phyloP scores from a whole-genome alignment of 2,329 filamentous ascomycete species.

The Ophiocordyceps robertsii region DNA sequence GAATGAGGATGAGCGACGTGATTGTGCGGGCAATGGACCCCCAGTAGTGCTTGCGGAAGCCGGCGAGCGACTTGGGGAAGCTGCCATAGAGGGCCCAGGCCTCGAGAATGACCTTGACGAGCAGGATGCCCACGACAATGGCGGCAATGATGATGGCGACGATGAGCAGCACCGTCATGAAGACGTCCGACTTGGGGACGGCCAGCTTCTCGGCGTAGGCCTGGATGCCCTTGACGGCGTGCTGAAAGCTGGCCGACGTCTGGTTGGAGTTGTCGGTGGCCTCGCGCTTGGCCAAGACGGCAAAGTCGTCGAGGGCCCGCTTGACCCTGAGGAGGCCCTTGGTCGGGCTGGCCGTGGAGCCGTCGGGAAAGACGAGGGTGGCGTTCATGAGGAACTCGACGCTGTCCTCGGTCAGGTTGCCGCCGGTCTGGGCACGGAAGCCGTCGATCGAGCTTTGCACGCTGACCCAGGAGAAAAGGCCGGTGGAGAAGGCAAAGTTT shows the following conservation, averaged over 20 bases:
- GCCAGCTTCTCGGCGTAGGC: slow-evolving; percentile 71
- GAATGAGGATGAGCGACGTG: slow-evolving; percentile 75
- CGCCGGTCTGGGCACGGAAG: slow-evolving; percentile 70
- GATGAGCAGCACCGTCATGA: slow-evolving; percentile 86
- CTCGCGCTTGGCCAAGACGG: slow-evolving; percentile 37
- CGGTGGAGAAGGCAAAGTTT: slow-evolving; percentile 88
- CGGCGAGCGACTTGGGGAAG: slow-evolving; percentile 65
- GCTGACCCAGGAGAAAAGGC: slow-evolving; percentile 67
- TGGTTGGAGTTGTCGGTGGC: slow-evolving; percentile 9
- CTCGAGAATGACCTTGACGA: slow-evolving; percentile 86
- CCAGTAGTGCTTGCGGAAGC: slow-evolving; percentile 96
- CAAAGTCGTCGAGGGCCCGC: slow-evolving; percentile 35
- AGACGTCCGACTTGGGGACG: slow-evolving; percentile 81
- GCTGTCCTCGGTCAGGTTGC: slow-evolving; percentile 72
- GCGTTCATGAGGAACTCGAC: slow-evolving; percentile 61
- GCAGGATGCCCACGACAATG: slow-evolving; percentile 73
- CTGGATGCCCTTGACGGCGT: slow-evolving; percentile 60
- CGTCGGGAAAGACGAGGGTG: slow-evolving; percentile 58
- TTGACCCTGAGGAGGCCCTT: slow-evolving; percentile 32
- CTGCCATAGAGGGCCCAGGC: slow-evolving; percentile 79
- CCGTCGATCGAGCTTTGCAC: slow-evolving; percentile 74
- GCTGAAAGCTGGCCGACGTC: slow-evolving; percentile 20
- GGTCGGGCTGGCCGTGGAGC: slow-evolving; percentile 31
- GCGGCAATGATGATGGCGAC: slow-evolving; percentile 77
- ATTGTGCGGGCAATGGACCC: slow-evolving; percentile 78